These are phyloP conservation scores for Meyerozyma carpophila DNA, from an alignment of 1,139 yeast species.

Conservation along the genomic window DNA sequence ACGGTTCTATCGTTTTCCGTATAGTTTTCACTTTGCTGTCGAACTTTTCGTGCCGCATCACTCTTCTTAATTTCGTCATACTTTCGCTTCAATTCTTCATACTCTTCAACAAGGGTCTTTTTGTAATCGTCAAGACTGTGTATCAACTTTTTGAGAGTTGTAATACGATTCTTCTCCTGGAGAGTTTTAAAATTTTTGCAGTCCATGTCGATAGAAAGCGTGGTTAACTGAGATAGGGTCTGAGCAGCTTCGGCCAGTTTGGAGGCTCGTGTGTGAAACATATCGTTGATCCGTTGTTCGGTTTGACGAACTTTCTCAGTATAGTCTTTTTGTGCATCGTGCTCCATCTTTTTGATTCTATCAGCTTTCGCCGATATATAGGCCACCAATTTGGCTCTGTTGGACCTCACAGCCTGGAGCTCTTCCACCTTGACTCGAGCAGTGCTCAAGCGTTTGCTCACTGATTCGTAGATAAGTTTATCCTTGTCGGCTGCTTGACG, in stretches of 20 bases:
- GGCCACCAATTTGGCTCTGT: slow-evolving; percentile 9
- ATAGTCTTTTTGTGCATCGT: slow-evolving; percentile 23
- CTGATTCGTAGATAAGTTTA: slow-evolving; percentile 2
- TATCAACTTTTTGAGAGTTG: slow-evolving; percentile 25
- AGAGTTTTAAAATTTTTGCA: slow-evolving; percentile 18
- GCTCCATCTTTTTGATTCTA: slow-evolving; percentile 20
- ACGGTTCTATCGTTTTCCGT: slow-evolving; percentile 38
- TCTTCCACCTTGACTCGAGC: slow-evolving; percentile 3
- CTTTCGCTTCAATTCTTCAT: slow-evolving; percentile 33
- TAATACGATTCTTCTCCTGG: slow-evolving; percentile 30
- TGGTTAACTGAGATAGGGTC: slow-evolving; percentile 16
- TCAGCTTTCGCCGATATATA: slow-evolving; percentile 17
- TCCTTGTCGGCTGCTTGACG: slow-evolving; percentile 4
- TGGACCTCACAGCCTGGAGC: slow-evolving; percentile 15
- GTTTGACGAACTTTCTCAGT: slow-evolving; percentile 20
- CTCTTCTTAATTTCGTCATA: slow-evolving; percentile 41
- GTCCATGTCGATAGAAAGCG: slow-evolving; percentile 16
- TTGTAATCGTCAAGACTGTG: slow-evolving; percentile 29
- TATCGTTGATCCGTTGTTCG: slow-evolving; percentile 21
- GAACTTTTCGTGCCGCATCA: slow-evolving; percentile 39
- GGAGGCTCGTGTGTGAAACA: slow-evolving; percentile 15
- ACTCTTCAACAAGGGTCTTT: slow-evolving; percentile 23
- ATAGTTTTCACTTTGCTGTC: slow-evolving; percentile 32
- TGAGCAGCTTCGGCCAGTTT: slow-evolving; percentile 8
- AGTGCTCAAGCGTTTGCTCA: slow-evolving; percentile 4